Base-by-base conservation (phyloP, 495 filamentous ascomycete genomes). In the Neurospora discreta region DNA sequence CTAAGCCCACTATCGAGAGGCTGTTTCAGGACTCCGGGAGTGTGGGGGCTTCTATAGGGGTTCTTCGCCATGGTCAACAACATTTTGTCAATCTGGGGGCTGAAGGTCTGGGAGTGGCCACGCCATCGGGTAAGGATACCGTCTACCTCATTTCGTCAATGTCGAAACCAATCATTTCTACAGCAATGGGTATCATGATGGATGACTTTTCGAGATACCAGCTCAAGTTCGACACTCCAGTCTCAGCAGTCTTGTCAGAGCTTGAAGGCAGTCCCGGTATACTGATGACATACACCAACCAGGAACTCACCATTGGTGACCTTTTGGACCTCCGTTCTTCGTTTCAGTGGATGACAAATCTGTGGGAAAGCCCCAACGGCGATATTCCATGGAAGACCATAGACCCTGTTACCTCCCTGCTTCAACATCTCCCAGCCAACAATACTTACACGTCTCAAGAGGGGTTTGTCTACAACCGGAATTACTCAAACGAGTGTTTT, bases 131-230 rank as follows among this genome's bases (percentile, higher is more conserved):
- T 42, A n/a, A 74, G 6, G 74, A 83, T 44, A 82, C 81, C 0
- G 72, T 77, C 3, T 82, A 84, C 69, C 73, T 79, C 42, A 76
- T 84, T 69, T 82, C 79, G 1, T 81, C 80, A 5, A 77, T 82
- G 46, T 78, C 79, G 3, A 82, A 85, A 70, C 76, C 79, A 30
- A 76, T 85, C 52, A 79, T 78, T 8, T 76, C 78, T 39, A 74
- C 77, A 10, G 74, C 78, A 2, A 70, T 83, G 5, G 81, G 74
- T 0, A 80, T 80, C 15, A 52, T 84, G n/a, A 79, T 82, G 18
- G 72, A 75, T 7, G 77, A 82, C 41, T 65, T 65, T 18, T 71
- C 71, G 5, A 74, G 73, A 30, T 65, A 80, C 11, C 10, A 52
- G 18, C 80, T 82, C 72, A 46, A 44, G 5, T 69, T 74, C 18